Percentiles rank a stretch among this genome's conserved stretches.
Conservation (phyloP, 2,329 filamentous ascomycete species). For the Drechslerella coelobrocha region DNA sequence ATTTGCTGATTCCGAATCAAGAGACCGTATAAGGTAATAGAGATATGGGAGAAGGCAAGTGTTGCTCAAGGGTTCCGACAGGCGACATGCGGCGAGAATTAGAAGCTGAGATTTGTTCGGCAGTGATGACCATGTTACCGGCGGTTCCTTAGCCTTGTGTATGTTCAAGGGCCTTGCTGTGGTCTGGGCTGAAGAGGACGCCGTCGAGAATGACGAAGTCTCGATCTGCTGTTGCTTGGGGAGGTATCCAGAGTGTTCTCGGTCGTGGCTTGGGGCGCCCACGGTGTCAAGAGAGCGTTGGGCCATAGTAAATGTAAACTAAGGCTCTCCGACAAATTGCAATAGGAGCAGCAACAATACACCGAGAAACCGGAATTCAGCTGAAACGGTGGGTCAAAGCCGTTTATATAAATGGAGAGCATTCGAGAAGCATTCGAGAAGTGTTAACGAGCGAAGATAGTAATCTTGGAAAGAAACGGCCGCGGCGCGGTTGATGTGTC, state of each 20-base stretch:
- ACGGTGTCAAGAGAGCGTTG: constrained; percentile 19
- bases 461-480: too few relatives aligned
- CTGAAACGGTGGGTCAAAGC: too few relatives aligned
- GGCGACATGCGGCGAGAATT: constrained; percentile 76
- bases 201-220: neutral
- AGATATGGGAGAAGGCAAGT: constrained; percentile 80
- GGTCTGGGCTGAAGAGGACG: neutral
- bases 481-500: too few relatives aligned
- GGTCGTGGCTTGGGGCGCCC: neutral
- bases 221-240: constrained; percentile 14
- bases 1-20: constrained; percentile 57
- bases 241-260: neutral
- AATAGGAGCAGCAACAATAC: too few relatives aligned
- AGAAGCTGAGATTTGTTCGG: constrained; percentile 79
- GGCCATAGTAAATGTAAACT: constrained; percentile 15
- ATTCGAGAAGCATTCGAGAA: too few relatives aligned
- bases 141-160: constrained; percentile 55
- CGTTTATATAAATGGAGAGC: too few relatives aligned
- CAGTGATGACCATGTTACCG: constrained; percentile 73
- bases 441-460: too few relatives aligned
- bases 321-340: neutral
- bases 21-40: constrained; percentile 87
- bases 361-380: too few relatives aligned
- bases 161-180: neutral
- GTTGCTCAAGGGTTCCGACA: constrained; percentile 83